Evolutionary conservation across 2,329 filamentous ascomycete species (phyloP), one percentile per base, ranked within the genome.

Genomic region (Trichoderma sp.): DNA sequence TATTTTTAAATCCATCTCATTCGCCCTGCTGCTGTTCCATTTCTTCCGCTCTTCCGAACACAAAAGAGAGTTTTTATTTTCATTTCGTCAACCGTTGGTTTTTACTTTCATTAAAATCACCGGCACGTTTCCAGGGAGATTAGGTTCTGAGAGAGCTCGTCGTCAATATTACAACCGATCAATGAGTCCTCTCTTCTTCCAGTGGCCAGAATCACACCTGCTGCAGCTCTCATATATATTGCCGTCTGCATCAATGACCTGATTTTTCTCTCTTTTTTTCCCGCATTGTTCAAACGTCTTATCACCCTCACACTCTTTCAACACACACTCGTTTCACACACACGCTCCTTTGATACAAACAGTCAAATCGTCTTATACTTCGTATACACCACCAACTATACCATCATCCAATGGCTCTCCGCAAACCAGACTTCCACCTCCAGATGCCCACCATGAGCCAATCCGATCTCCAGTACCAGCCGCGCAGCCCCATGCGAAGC

Each of bases 371-470:
- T 27, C 38, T 66, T 73, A 24, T 18, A 38, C 16, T 33, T 27
- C 64, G 45, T 72, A 60, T 33, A 74, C 18, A n/a, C 35, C 18
- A 62, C 14, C 27, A 29, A n/a, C 18, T 8, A n/a, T 33, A 56
- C 63, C 18, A 35, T 14, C 41, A 21, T 41, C 69, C 33, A 33
- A 83, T 82, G 81, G 77, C 81, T 35, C 77, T 82, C 38, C 78
- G 78, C 77, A 80, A 79, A 60, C 79, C 81, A 75, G 76, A 77
- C 64, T 78, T 82, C 71, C 78, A 75, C 41, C 76, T 82, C 24
- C 80, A 80, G n/a, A 79, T 82, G 64, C 81, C 78, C 29, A 74
- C 65, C 27, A 78, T 76, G 64, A 78, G 78, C 27, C 77, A 76
- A n/a, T 45, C 66, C 21, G 60, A 73, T 21, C 50, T 75, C 21